phyloP scores from a whole-genome alignment of 768 basidiomycete species.

The Pleurotus platypus region DNA sequence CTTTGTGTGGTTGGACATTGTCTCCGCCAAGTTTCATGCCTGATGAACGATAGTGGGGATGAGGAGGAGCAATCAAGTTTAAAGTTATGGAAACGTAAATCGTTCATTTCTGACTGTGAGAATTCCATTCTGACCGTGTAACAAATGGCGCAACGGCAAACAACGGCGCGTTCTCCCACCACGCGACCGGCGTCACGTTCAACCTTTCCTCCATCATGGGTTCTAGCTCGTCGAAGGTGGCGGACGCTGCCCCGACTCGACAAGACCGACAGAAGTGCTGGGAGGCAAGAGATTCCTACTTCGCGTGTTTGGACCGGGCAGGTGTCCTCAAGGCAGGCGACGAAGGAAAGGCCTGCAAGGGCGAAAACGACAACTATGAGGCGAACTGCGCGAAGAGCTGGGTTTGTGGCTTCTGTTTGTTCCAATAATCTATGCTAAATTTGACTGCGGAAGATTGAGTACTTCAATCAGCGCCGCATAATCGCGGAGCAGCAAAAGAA shows the following conservation, averaged over 20 bases:
- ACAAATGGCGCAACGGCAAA: background rate
- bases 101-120: background rate
- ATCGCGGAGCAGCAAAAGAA: conserved; percentile 79
- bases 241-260: conserved; percentile 18
- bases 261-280: conserved; percentile 81
- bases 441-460: conserved; percentile 63
- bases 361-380: conserved; percentile 60
- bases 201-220: background rate
- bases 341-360: conserved; percentile 61
- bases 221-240: background rate
- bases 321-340: conserved; percentile 69
- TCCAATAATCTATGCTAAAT: background rate
- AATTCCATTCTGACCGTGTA: background rate
- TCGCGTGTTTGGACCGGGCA: conserved; percentile 71
- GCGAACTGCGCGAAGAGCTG: conserved; percentile 83
- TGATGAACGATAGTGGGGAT: too few species aligned
- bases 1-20: conserved; percentile 26
- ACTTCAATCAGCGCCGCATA: conserved; percentile 89
- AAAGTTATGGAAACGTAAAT: too few species aligned
- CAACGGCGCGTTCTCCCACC: too few species aligned
- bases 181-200: too few species aligned
- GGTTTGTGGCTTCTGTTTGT: conserved; percentile 46
- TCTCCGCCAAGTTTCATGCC: too few species aligned
- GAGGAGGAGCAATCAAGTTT: too few species aligned
- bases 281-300: conserved; percentile 82